phyloP scores from a whole-genome alignment of 1,284 basidiomycete species.

The Irpex sp. region DNA sequence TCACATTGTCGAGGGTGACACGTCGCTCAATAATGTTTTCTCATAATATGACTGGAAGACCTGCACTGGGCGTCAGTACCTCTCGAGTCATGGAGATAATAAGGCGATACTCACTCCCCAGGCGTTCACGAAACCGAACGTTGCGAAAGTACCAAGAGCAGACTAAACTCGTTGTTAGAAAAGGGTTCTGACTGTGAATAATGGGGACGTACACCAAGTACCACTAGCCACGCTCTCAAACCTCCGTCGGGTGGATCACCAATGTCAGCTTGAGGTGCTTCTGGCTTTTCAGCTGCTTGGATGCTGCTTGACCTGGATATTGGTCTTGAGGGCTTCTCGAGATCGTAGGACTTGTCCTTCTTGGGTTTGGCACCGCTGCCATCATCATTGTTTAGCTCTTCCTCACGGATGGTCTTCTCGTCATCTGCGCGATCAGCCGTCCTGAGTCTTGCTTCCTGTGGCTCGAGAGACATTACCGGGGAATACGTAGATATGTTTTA shows the following conservation, averaged over 20 bases:
- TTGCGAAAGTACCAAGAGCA: slow-evolving; percentile 26
- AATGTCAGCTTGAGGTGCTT: slow-evolving; percentile 6
- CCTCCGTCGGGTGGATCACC: slow-evolving; percentile 33
- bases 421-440: slow-evolving; percentile 7
- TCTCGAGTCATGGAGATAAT: not conserved
- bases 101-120: slow-evolving; percentile 32
- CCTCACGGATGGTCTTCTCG: slow-evolving; percentile 10
- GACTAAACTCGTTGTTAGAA: not conserved
- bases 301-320: not conserved
- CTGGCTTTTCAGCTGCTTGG: slow-evolving; percentile 1
- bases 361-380: not conserved
- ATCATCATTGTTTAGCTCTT: not conserved
- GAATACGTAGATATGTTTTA: not conserved
- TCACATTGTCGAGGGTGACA: slow-evolving; percentile 50
- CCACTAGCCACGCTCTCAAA: slow-evolving; percentile 32
- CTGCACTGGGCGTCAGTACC: slow-evolving; percentile 15
- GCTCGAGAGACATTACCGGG: slow-evolving; percentile 1
- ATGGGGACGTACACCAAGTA: slow-evolving; percentile 29
- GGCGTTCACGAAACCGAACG: slow-evolving; percentile 37
- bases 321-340: slow-evolving; percentile 1
- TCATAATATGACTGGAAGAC: slow-evolving; percentile 44
- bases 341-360: not conserved
- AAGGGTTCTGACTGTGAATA: not conserved
- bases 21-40: slow-evolving; percentile 26
- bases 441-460: not conserved